These are phyloP conservation scores for Prunus kanzakura DNA, from an alignment of 306 rosid species.

Conservation along the genomic window DNA sequence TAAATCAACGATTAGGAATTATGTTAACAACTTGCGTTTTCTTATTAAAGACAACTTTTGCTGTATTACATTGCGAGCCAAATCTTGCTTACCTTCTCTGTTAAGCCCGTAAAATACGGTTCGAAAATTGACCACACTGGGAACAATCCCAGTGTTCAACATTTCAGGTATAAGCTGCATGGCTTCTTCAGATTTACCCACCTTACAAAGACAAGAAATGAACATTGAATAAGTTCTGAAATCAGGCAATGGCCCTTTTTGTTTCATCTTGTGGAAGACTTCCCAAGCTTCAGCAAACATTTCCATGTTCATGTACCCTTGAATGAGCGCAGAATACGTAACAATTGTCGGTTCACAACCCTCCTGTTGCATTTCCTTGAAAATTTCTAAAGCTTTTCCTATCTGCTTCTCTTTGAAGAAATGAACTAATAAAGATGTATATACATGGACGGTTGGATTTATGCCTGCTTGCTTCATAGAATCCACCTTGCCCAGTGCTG, in stretches of 20 bases:
- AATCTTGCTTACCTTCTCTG: slow-evolving; percentile 73
- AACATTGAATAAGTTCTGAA: slow-evolving; percentile 76
- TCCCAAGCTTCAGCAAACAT: slow-evolving; percentile 66
- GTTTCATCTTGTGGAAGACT: slow-evolving; percentile 58
- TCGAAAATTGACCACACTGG: slow-evolving; percentile 69
- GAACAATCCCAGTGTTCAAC: slow-evolving; percentile 64
- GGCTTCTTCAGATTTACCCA: slow-evolving; percentile 82
- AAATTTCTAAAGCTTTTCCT: slow-evolving; percentile 48
- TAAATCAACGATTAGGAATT: slow-evolving; percentile 4
- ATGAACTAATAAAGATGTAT: slow-evolving; percentile 71
- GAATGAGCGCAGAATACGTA: slow-evolving; percentile 62
- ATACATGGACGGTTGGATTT: slow-evolving; percentile 66
- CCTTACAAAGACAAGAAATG: slow-evolving; percentile 58
- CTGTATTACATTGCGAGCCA: slow-evolving; percentile 59
- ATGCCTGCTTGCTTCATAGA: slow-evolving; percentile 63
- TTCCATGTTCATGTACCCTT: slow-evolving; percentile 71
- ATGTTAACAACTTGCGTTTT: slow-evolving; percentile 53
- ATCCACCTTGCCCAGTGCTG: slow-evolving; percentile 63
- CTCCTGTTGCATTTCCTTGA: slow-evolving; percentile 54
- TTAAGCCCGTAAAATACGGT: slow-evolving; percentile 72
- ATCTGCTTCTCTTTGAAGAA: slow-evolving; percentile 59
- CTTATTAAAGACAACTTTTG: slow-evolving; percentile 51
- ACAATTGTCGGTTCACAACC: slow-evolving; percentile 71
- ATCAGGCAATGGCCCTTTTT: slow-evolving; percentile 78
- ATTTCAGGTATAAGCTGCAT: slow-evolving; percentile 58